Percentiles rank a stretch among this genome's conserved stretches.
These are phyloP conservation scores for Tetrahymena malaccensis DNA, from an alignment of 73 alveolate species.

Conservation along the genomic window DNA sequence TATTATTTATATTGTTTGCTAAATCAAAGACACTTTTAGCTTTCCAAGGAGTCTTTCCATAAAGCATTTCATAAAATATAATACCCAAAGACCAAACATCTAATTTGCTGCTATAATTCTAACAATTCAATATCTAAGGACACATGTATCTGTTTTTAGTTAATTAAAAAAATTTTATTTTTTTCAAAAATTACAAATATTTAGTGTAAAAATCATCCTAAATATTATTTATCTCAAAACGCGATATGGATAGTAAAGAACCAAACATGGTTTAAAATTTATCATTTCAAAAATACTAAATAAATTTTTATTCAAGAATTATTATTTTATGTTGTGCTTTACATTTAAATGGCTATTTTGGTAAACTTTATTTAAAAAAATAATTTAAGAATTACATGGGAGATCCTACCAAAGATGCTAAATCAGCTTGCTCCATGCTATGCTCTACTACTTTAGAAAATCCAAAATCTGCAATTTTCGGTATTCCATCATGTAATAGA, in stretches of 20 bases:
- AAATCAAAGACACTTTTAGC: constrained; percentile 3
- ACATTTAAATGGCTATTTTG: no score
- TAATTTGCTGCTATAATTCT: not conserved
- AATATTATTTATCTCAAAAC: not conserved
- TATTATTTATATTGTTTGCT: constrained; percentile 1
- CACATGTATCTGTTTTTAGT: not conserved
- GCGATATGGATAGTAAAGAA: no score
- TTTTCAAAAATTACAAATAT: no score
- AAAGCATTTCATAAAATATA: constrained; percentile 40
- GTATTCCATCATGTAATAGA: constrained; percentile 17
- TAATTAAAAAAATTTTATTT: not conserved
- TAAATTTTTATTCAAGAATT: no score
- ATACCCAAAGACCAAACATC: constrained; percentile 36
- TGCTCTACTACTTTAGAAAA: constrained; percentile 36
- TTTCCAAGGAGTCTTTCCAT: constrained; percentile 38
- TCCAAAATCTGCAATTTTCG: constrained; percentile 44
- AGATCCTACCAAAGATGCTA: not conserved
- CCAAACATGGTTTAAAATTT: no score
- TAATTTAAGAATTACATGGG: not conserved
- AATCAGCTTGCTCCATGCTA: constrained; percentile 13
- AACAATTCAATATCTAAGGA: not conserved
- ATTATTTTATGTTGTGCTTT: no score
- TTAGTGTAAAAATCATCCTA: not conserved
- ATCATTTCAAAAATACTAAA: no score
- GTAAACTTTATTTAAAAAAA: no score